Evolutionary conservation across 495 filamentous ascomycete genomes (phyloP), one percentile per base, ranked within the genome.

Genomic region (Xylaria acuta): DNA sequence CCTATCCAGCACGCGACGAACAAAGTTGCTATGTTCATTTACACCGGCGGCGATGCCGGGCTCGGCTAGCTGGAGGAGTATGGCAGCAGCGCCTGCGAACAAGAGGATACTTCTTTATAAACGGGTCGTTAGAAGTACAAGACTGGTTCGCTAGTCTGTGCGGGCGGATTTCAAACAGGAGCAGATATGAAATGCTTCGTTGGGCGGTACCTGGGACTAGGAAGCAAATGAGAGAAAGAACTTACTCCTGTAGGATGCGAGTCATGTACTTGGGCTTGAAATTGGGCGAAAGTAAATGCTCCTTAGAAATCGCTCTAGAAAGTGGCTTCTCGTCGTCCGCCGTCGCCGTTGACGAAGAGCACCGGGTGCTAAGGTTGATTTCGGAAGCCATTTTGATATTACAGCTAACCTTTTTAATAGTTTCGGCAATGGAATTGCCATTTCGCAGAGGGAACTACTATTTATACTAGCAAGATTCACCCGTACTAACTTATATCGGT

Each of bases 31-130:
- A 69, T 84, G 78, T 54, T 69, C 38, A n/a, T 69, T 69, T n/a
- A 73, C 65, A 11, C 71, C 71, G 12, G 63, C 54, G 16, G 56
- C 83, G 16, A 84, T 80, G n/a, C 80, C 80, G 1, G 84, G 81
- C 41, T 80, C 76, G 64, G 84, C 83, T 2, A 85, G 73, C 62
- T 86, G 82, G 0, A 84, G 73, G 5, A 84, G 74, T 43, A 86
- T 81, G 1, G 83, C 81, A 8, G 75, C 75, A 2, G 78, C 84
- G 2, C 82, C 81, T 1, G 78, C 81, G 12, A 77, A 78, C 4
- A 84, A 79, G 8, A 84, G 62, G 36, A 84, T 80, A 20, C 73
- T 79, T 36, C 60, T 64, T 12, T 25, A 36, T 40, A 5, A 8
- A 8, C 12, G 9, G 3, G 1, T 27, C 12, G 20, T 41, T 22